Conservation (phyloP, 2,329 filamentous ascomycete genomes). For the Orbilia oligospora region DNA sequence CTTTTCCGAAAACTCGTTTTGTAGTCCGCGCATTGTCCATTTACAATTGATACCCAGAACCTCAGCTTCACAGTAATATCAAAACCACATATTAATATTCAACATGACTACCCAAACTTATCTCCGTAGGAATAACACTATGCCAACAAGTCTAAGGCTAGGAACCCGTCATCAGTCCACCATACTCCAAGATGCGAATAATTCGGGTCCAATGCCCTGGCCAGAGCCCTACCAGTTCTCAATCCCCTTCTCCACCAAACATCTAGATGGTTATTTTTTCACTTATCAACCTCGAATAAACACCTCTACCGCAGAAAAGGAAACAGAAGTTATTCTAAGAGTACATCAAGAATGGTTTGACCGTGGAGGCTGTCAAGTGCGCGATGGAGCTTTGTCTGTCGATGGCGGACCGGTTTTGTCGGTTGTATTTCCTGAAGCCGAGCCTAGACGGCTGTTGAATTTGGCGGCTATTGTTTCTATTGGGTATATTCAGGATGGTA, state of each 20-base stretch:
- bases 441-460: constrained; percentile 9
- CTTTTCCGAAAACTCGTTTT: background rate
- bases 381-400: constrained; percentile 18
- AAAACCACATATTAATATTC: background rate
- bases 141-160: constrained; percentile 1
- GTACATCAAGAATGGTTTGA: constrained; percentile 26
- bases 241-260: constrained; percentile 18
- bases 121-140: constrained; percentile 12
- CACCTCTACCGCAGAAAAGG: constrained; percentile 13
- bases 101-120: constrained; percentile 11
- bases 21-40: background rate
- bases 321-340: constrained; percentile 17
- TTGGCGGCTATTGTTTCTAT: constrained; percentile 22
- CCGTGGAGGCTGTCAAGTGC: constrained; percentile 18
- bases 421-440: constrained; percentile 21
- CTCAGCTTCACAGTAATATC: too few species aligned
- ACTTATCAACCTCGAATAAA: constrained; percentile 22
- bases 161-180: constrained; percentile 26
- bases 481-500: constrained; percentile 30
- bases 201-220: constrained; percentile 9
- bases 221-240: constrained; percentile 4
- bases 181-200: constrained; percentile 13
- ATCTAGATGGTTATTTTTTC: constrained; percentile 15
- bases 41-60: background rate
- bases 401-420: constrained; percentile 19